Evolutionary conservation across 768 basidiomycete species (phyloP), one percentile per base, ranked within the genome.

Genomic region (Termitomyces eurrhizus): DNA sequence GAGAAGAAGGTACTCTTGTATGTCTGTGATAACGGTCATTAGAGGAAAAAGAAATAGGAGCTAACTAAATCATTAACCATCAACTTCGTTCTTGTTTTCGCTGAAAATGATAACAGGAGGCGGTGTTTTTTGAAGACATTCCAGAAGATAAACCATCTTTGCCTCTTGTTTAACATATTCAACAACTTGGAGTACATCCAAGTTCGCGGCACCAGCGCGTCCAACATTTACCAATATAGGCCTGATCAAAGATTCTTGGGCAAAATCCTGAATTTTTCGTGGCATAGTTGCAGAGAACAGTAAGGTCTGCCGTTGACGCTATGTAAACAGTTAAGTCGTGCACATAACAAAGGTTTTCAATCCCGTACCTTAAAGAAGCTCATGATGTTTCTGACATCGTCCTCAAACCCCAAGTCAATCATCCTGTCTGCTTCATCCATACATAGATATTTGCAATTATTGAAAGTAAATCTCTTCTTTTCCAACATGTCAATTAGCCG

Each of bases 31-130:
- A 39, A 57, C 56, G 26, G 8, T 21, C 21, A 58, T 21, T n/a
- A 58, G 52, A 61, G 29, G 29, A 5, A 59, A 50, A 41, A 14
- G 42, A 39, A 55, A 57, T 37, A 4, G 42, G 4, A 21, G 26
- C 33, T 21, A 11, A 24, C 5, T 26, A 21, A 13, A 56, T 37
- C 32, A 62, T 83, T 67, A 65, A 95, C 95, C 95, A 69, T 99
- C 97, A n/a, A 99, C 97, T 72, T 99, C 97, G 70, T 99, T 98
- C 81, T 99, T 99, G 78, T 96, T 98, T 71, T 99, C 97, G 64
- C 91, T 94, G 73, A 99, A 99, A 59, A 98, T 84, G 74, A 98
- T 97, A 52, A 96, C 95, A 2, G 97, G 97, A 7, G 97, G 97
- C 0, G 97, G 89, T 0, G 97, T 99, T 78, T 98, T 99, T 72